Base-by-base conservation (phyloP, 1,139 yeast genomes). In the Hyphopichia pseudoburtonii region DNA sequence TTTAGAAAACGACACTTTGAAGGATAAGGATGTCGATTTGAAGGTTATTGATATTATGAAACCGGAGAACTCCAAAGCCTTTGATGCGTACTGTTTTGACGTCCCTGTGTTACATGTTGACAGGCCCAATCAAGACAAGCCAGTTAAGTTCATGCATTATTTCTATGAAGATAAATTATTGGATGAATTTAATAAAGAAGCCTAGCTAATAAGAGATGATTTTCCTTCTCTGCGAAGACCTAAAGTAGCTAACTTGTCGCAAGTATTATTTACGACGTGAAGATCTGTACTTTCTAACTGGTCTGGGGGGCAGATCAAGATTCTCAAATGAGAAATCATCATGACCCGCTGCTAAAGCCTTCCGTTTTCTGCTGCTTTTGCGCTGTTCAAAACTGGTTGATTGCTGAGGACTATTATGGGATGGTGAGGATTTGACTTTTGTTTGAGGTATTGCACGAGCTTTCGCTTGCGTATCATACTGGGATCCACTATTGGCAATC, bases 41-140 rank as follows among this genome's bases (percentile, higher is more conserved):
- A 56, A 63, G 10, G 69, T 72, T 18, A 66, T 86, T 6, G 94
- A 90, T 55, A 89, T 90, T 30, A 77, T 81, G 57, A 67, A 73
- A 32, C 82, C 85, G 0, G 77, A 75, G 36, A 83, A 89, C 57
- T 64, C 76, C 37, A 66, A 74, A 36, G 87, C 94, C 89, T 86
- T 81, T 70, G 94, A 87, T 43, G 70, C 72, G 43, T 90, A 89
- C 52, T 85, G 95, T 46, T 88, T 81, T 58, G 97, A 90, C 54
- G 90, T 89, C 2, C 97, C 97, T 0, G 97, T 90, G 0, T 60
- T 88, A 28, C 96, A 89, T 54, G 69, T 87, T 14, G 83, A 80
- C 46, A 58, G 79, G 41, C 63, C 63, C 3, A 68, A 60, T 5
- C 70, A 68, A 33, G 60, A 55, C 28, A 66, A 73, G 34, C 71